phyloP scores from a whole-genome alignment of 306 rosid species.

The Trifolium subterraneum region DNA sequence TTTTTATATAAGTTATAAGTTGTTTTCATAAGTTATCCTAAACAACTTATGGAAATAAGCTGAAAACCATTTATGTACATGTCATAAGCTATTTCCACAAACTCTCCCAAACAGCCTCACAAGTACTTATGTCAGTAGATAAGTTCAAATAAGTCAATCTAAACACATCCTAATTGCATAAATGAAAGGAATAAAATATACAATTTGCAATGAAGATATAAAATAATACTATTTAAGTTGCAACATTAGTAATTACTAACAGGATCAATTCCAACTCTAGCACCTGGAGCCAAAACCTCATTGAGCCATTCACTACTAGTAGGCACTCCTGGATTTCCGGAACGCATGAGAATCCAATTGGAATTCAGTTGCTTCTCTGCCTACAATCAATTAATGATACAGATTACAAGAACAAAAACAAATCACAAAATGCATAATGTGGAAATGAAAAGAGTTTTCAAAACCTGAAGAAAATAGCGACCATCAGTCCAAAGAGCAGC shows the following conservation, averaged over 20 bases:
- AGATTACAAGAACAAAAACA: not conserved
- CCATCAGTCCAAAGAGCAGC: conserved; percentile 99
- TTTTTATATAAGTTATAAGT: not conserved
- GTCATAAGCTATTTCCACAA: not conserved
- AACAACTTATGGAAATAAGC: not conserved
- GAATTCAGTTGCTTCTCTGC: conserved; percentile 92
- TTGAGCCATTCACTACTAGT: conserved; percentile 88
- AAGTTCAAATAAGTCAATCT: not conserved
- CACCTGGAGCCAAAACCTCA: conserved; percentile 82
- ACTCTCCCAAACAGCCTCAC: not conserved
- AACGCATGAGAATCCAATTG: conserved; percentile 94
- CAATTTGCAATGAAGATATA: not conserved
- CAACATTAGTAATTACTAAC: conserved; percentile 58
- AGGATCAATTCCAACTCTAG: conserved; percentile 94
- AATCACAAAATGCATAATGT: not conserved
- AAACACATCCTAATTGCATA: not conserved
- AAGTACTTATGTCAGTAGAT: not conserved
- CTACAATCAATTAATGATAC: conserved; percentile 43
- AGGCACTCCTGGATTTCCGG: conserved; percentile 89
- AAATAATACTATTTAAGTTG: not conserved
- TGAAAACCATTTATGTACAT: not conserved
- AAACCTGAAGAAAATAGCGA: conserved; percentile 93
- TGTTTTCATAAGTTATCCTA: not conserved
- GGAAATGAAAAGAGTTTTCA: not conserved
- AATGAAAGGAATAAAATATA: not conserved